A percentile compares a stretch with the other conserved stretches of the same genome.
Evolutionary conservation across 805 yeast genomes (phyloP).

Genomic region (Deakozyma indianensis): DNA sequence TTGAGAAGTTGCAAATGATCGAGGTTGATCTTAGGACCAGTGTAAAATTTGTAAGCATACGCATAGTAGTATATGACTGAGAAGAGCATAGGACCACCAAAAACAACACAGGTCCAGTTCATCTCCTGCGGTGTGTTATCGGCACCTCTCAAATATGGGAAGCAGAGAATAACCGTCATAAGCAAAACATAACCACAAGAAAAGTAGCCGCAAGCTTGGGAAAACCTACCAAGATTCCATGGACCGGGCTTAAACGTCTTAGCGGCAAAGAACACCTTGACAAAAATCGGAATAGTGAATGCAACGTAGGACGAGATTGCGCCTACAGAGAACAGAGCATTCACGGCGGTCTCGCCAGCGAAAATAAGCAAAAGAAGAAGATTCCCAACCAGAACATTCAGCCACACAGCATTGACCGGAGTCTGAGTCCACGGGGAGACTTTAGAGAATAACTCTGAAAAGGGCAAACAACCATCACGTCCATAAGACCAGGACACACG

Average conservation of each 20-base stretch:
- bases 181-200: slow-evolving; percentile 35
- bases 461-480: slow-evolving; percentile 54
- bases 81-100: slow-evolving; percentile 42
- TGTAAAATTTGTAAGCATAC: slow-evolving; percentile 45
- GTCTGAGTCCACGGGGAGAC: slow-evolving; percentile 38
- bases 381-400: slow-evolving; percentile 39
- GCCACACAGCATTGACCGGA: slow-evolving; percentile 43
- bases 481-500: slow-evolving; percentile 55
- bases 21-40: slow-evolving; percentile 44
- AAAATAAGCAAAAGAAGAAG: slow-evolving; percentile 38
- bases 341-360: slow-evolving; percentile 48
- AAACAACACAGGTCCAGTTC: slow-evolving; percentile 56
- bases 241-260: slow-evolving; percentile 43
- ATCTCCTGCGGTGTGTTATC: slow-evolving; percentile 26
- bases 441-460: slow-evolving; percentile 31
- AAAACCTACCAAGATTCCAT: slow-evolving; percentile 38
- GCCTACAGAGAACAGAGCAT: slow-evolving; percentile 54
- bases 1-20: slow-evolving; percentile 12
- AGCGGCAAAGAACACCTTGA: slow-evolving; percentile 40
- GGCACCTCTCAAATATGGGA: slow-evolving; percentile 34
- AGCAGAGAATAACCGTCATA: slow-evolving; percentile 47
- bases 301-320: slow-evolving; percentile 51
- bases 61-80: slow-evolving; percentile 35
- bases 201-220: slow-evolving; percentile 34
- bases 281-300: slow-evolving; percentile 43